Percentiles rank a stretch among this genome's conserved stretches.
phyloP scores from a whole-genome alignment of 495 filamentous ascomycete genomes.

The Penicillium paxilli region DNA sequence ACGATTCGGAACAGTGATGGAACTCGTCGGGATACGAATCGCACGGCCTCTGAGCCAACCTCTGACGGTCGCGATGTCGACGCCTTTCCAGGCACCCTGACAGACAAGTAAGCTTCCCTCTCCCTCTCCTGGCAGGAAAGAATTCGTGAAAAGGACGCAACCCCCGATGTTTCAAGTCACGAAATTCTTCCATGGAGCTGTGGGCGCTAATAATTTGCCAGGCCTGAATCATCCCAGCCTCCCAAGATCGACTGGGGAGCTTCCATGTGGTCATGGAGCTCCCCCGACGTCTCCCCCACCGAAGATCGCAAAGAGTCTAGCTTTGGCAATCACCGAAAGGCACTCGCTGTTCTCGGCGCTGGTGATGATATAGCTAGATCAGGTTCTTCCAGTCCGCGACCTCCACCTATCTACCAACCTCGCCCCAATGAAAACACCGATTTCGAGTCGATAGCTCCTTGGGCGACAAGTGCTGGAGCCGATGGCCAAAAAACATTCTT shows the following conservation, averaged over 20 bases:
- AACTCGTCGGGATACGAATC: conserved; percentile 17
- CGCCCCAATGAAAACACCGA: conserved; percentile 23
- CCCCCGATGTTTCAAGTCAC: neutral
- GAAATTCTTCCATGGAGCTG: neutral
- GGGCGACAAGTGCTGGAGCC: conserved; percentile 33
- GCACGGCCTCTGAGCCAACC: no score
- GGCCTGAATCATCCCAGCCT: conserved; percentile 24
- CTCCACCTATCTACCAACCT: conserved; percentile 27
- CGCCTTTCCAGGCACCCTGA: conserved; percentile 29
- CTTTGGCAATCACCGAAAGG: conserved; percentile 41
- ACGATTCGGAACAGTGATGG: conserved; percentile 39
- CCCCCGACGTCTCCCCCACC: conserved; percentile 45
- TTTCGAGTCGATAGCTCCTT: conserved; percentile 38
- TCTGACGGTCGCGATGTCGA: conserved; percentile 33
- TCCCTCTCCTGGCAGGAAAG: neutral
- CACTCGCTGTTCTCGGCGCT: conserved; percentile 32
- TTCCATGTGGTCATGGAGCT: conserved; percentile 45
- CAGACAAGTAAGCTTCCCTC: conserved; percentile 38
- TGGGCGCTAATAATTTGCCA: conserved; percentile 10
- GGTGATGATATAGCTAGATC: conserved; percentile 31
- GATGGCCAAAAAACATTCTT: conserved; percentile 43
- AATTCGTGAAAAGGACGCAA: neutral
- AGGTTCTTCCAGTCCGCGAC: conserved; percentile 26
- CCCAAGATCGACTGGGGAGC: conserved; percentile 33
- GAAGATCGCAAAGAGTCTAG: conserved; percentile 43